Evolutionary conservation across 257 asterid genomes (phyloP), one percentile per base, ranked within the genome.

Genomic region (Dorcoceras hygrometricum): DNA sequence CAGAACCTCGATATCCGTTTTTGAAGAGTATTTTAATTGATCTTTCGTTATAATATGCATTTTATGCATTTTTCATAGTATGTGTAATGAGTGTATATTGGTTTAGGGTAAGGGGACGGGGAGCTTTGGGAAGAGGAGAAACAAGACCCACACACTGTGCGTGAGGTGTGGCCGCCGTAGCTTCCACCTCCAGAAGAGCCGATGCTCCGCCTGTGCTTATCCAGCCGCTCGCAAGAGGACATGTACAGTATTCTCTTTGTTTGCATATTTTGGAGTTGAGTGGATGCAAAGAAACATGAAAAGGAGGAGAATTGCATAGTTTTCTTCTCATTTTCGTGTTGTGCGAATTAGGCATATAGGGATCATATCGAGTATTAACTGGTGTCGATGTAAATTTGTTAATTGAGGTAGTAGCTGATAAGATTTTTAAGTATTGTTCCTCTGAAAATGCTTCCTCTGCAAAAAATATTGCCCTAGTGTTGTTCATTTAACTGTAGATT

Each of bases 101-200:
- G n/a, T 57, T 51, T 70, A 84, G 90, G 84, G 84, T 19, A 84
- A 84, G 75, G 90, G 90, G 78, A 84, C 90, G 7, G 90, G 90
- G 22, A 81, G 86, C 51, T 84, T 84, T 50, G 90, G 90, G 39
- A 84, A 84, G 76, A 82, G 90, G 59, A 84, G 90, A 53, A 84
- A 84, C 87, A 84, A 84, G 78, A 81, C 90, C 0, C 90, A 84
- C 84, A 84, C 90, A 12, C 84, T 84, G 25, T 84, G 90, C 31
- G 82, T 84, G 76, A 75, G 90, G 63, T 84, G 90, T 51, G 90
- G 90, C 28, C 80, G 87, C 8, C 87, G 87, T 23, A 81, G 86
- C 59, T 84, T 84, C 70, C 90, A 84, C 70, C 84, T 84, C 25
- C 90, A 84, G 84, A 84, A 84, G 84, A 84, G 90, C 70, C 84